Conservation (phyloP, 306 rosid species). For the Herpetospermum pedunculosum region DNA sequence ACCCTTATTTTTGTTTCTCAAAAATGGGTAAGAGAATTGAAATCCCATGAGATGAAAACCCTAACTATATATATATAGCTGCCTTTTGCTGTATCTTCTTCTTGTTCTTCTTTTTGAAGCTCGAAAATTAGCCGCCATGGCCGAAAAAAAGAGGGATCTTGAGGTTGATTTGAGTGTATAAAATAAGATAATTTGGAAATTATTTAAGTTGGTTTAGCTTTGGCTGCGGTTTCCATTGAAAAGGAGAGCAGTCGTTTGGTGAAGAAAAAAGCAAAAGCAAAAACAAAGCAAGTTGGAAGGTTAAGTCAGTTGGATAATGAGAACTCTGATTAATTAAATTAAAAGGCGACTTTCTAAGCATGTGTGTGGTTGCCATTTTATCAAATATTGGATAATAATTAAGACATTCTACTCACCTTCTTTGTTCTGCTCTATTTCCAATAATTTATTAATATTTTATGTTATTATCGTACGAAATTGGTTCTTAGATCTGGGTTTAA, state of each 20-base stretch:
- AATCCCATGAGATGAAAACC: not conserved
- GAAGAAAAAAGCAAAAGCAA: not conserved
- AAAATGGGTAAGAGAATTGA: not conserved
- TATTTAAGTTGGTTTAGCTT: not conserved
- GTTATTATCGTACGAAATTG: too few relatives aligned
- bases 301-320: not conserved
- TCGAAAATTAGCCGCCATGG: not conserved
- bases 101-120: not conserved
- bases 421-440: not conserved
- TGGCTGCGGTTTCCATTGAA: not conserved
- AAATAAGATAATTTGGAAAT: not conserved
- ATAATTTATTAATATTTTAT: too few relatives aligned
- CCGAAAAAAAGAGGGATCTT: not conserved
- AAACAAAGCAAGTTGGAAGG: conserved; percentile 2
- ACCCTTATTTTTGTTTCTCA: not conserved
- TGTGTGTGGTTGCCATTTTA: not conserved
- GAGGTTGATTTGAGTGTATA: not conserved
- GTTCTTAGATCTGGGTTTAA: too few relatives aligned
- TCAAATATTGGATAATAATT: not conserved
- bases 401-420: not conserved
- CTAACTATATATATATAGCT: too few relatives aligned
- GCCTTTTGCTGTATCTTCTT: too few relatives aligned
- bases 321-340: not conserved
- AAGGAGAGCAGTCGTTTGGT: not conserved
- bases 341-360: not conserved